Evolutionary conservation across 208 protist species (phyloP).

Genomic region (Leishmania major): DNA sequence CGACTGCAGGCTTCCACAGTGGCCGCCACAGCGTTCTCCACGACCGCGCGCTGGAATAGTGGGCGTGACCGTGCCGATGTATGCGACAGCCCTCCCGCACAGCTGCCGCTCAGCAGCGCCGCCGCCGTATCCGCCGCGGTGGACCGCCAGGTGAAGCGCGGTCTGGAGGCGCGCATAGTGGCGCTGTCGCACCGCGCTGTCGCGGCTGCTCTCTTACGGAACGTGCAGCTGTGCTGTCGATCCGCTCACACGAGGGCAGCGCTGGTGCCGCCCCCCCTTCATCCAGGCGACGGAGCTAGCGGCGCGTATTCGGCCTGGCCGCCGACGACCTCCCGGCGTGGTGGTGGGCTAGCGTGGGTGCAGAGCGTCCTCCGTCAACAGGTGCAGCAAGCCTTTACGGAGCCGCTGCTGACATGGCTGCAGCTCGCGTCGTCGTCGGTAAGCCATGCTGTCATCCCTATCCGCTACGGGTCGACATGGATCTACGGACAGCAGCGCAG

Average conservation of each 20-base stretch:
- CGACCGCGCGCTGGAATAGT: neutral
- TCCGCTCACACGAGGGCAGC: neutral
- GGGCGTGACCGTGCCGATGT: neutral
- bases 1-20: neutral
- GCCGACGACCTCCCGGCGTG: neutral
- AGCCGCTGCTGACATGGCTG: conserved; percentile 17
- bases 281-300: neutral
- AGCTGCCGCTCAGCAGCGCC: conserved; percentile 11
- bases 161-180: conserved; percentile 12
- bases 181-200: conserved; percentile 20
- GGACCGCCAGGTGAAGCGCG: conserved; percentile 14
- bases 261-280: neutral
- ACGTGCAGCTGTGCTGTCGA: neutral
- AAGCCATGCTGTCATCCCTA: neutral
- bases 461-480: too few species aligned
- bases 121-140: conserved; percentile 25
- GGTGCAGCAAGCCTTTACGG: conserved; percentile 9
- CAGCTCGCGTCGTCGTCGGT: neutral
- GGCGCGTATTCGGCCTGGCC: neutral
- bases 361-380: conserved; percentile 17
- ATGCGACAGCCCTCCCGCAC: neutral
- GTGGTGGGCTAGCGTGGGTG: conserved; percentile 25
- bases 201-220: neutral
- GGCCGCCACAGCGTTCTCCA: neutral
- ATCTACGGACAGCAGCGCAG: neutral